Base-by-base conservation (phyloP, 805 yeast species). In the Kregervanrija fluxuum region DNA sequence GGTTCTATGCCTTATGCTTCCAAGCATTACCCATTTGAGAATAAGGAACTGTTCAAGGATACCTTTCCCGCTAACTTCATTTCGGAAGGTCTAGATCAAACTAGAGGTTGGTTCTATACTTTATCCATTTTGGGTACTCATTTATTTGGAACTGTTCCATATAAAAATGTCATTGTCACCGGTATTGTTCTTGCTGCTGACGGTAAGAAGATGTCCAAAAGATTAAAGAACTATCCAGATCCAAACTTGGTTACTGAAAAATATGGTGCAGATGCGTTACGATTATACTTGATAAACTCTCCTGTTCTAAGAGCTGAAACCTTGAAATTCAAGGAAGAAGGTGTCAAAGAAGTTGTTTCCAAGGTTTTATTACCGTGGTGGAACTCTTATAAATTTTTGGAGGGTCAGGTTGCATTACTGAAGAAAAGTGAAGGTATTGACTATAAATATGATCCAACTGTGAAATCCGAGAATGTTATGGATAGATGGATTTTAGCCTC, bases 51-150 rank as follows among this genome's bases (percentile, higher is more conserved):
- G 40, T 91, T 91, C 70, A 60, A 70, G 33, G 64, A 75, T 46
- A 77, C 85, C 40, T 95, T 87, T 82, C 99, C 99, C 39, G 99
- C 96, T 38, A 91, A 93, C 67, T 93, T 93, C 69, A 93, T 93
- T 59, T 84, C 96, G 48, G 99, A 93, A 75, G 99, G 99, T 70
- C 78, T 93, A 57, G 99, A 93, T 70, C 99, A 93, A 74, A 93
- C 99, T 48, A 87, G 99, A 79, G 99, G 99, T 64, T 93, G 99
- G 99, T 93, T 93, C 71, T 93, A 93, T 69, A 93, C 99, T 43
- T 75, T 93, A 65, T 83, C 95, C 38, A 96, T 93, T 17, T 75
- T 93, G 59, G 99, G 98, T 66, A 87, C 96, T 46, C 97, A 91
- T 58, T 71, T 93, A 57, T 93, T 93, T 71, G 82, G 85, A 59